Evolutionary conservation across 495 filamentous ascomycete genomes (phyloP), one percentile per base, ranked within the genome.

Genomic region (Aspergillus steynii): DNA sequence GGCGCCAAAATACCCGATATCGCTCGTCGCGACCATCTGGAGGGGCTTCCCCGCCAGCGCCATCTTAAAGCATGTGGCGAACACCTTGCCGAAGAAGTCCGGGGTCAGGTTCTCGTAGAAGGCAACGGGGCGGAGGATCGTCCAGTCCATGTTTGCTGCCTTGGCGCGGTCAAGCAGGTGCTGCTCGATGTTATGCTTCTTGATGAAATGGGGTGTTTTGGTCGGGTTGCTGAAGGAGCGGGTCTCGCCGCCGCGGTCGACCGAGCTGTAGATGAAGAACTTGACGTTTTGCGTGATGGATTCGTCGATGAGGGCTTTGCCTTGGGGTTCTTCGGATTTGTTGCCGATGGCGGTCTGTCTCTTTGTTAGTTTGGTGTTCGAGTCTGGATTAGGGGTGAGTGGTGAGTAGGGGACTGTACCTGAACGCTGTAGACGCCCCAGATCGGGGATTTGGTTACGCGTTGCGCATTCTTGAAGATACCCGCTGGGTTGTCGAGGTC

Each of bases 91-190:
- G 10, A 74, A 61, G 62, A 89, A 83, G 34, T 77, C 81, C 0
- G 83, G 82, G 0, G 70, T 75, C 14, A 88, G 68, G 63, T 88
- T 89, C 5, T 90, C 88, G 76, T 88, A 85, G 71, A 90, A 92
- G 0, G 83, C 82, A 0, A 82, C 80, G 0, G 88, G 86, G n/a
- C 86, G 79, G 4, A 88, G 69, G 26, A 88, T 82, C 0, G 81
- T 84, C 80, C 83, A 89, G 4, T 68, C 63, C 83, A 89, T 87
- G 42, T 69, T 3, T 8, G 49, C 47, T 25, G 14, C 65, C 0
- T 68, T 61, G 20, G 20, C 26, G 73, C 69, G 29, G 62, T 68
- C 31, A 76, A 68, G 29, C n/a, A 92, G 79, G 63, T 90, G 75
- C 52, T 77, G 51, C 74, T 91, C 87, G 71, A 90, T 81, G 32